Evolutionary conservation across 345 rosid species (phyloP).

Genomic region (Rhizophora apiculata): DNA sequence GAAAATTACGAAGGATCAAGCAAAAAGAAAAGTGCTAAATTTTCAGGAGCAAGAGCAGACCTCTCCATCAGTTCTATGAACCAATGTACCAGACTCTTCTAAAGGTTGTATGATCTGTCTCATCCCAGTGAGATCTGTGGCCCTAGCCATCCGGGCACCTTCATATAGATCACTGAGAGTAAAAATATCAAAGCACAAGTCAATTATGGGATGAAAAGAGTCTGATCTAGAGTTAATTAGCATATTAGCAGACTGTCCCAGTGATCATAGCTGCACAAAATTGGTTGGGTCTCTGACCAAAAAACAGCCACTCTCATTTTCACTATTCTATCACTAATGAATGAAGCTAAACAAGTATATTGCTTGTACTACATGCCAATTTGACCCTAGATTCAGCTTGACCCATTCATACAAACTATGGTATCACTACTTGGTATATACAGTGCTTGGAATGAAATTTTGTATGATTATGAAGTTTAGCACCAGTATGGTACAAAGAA

Average conservation of each 20-base stretch:
- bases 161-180: constrained; percentile 75
- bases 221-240: not conserved
- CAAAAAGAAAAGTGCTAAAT: not conserved
- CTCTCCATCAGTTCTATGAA: constrained; percentile 74
- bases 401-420: no score
- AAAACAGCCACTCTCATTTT: not conserved
- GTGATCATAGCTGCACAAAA: not conserved
- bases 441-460: no score
- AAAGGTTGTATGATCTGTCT: constrained; percentile 67
- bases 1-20: not conserved
- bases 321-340: not conserved
- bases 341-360: not conserved
- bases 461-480: no score
- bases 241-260: not conserved
- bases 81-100: constrained; percentile 66
- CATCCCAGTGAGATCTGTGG: constrained; percentile 68
- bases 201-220: constrained; percentile 7
- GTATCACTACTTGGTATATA: no score
- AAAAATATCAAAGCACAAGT: constrained; percentile 16
- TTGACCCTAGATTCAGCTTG: not conserved
- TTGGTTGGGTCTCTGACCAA: not conserved
- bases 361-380: not conserved
- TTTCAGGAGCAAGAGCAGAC: constrained; percentile 27
- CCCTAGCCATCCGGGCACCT: constrained; percentile 77
- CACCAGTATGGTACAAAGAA: no score